Evolutionary conservation across 2,329 filamentous ascomycete genomes (phyloP).

Genomic region (Truncatella angustata): DNA sequence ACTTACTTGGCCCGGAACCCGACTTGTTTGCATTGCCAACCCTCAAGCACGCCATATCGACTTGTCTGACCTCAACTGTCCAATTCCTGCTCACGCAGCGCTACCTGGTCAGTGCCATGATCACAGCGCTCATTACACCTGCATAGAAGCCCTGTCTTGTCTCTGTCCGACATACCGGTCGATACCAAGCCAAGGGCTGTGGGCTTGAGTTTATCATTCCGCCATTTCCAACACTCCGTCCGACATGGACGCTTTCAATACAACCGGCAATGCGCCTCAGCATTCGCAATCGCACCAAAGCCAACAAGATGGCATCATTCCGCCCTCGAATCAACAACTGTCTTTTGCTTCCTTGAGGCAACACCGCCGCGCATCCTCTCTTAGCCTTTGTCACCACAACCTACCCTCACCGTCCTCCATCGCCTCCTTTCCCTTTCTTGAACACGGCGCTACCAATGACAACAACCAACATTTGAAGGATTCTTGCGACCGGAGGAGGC

Average conservation of each 20-base stretch:
- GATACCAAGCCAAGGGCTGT: too few species aligned
- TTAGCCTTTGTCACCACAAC: slow-evolving; percentile 1
- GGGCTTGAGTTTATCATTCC: slow-evolving; percentile 2
- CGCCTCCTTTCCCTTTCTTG: slow-evolving; percentile 13
- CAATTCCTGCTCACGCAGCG: slow-evolving; percentile 4
- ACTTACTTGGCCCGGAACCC: not conserved
- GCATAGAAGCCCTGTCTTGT: not conserved
- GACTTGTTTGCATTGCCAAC: not conserved
- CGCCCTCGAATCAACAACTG: slow-evolving; percentile 17
- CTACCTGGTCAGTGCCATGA: slow-evolving; percentile 9
- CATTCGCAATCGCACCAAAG: too few species aligned
- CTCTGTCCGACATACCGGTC: not conserved
- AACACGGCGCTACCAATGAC: slow-evolving; percentile 18
- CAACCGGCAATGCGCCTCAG: slow-evolving; percentile 15
- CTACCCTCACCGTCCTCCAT: slow-evolving; percentile 10
- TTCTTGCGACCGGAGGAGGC: slow-evolving; percentile 51
- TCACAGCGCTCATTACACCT: not conserved
- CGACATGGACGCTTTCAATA: slow-evolving; percentile 18
- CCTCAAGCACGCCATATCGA: slow-evolving; percentile 8
- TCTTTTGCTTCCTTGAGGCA: not conserved
- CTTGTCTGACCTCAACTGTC: slow-evolving; percentile 5
- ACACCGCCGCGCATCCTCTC: slow-evolving; percentile 2
- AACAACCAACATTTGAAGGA: slow-evolving; percentile 30
- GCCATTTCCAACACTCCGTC: slow-evolving; percentile 4
- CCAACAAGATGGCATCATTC: slow-evolving; percentile 23